Conservation (phyloP, 2,329 filamentous ascomycete species). For the Phaeomoniella chlamydospora region DNA sequence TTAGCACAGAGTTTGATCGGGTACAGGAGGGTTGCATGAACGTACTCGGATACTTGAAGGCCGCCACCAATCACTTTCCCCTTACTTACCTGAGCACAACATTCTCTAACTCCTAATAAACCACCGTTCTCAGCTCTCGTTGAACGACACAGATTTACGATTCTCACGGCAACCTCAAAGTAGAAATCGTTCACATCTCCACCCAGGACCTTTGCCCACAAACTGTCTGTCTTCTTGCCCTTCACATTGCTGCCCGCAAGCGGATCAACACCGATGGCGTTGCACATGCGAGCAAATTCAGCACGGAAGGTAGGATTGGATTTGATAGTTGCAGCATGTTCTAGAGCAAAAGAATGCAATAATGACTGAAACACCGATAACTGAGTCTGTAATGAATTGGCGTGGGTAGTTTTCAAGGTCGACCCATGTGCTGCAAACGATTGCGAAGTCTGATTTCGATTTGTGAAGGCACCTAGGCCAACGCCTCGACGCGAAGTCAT, state of each 20-base stretch:
- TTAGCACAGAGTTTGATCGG: conserved; percentile 3
- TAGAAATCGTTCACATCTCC: conserved; percentile 95
- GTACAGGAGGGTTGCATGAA: conserved; percentile 5
- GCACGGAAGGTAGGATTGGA: conserved; percentile 90
- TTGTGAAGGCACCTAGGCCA: conserved; percentile 79
- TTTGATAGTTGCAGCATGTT: conserved; percentile 89
- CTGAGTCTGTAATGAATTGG: conserved; percentile 77
- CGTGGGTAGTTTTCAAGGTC: conserved; percentile 69
- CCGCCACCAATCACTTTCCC: conserved; percentile 61
- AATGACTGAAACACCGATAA: conserved; percentile 91
- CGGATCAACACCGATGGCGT: conserved; percentile 90
- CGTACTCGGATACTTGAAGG: conserved; percentile 64
- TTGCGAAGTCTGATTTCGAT: conserved; percentile 67
- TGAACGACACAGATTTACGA: conserved; percentile 81
- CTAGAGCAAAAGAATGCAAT: conserved; percentile 86
- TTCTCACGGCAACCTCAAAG: conserved; percentile 88
- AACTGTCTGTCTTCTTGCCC: conserved; percentile 45
- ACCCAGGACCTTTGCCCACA: conserved; percentile 88
- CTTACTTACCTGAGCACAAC: conserved; percentile 59
- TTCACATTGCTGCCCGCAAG: conserved; percentile 53
- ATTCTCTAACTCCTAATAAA: conserved; percentile 70
- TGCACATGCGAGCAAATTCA: conserved; percentile 97
- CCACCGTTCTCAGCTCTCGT: conserved; percentile 87
- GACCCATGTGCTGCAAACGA: conserved; percentile 86
- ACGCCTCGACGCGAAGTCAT: conserved; percentile 48